These are phyloP conservation scores for Avena atlantica DNA, from an alignment of 176 grass and related monocot species.

Conservation along the genomic window DNA sequence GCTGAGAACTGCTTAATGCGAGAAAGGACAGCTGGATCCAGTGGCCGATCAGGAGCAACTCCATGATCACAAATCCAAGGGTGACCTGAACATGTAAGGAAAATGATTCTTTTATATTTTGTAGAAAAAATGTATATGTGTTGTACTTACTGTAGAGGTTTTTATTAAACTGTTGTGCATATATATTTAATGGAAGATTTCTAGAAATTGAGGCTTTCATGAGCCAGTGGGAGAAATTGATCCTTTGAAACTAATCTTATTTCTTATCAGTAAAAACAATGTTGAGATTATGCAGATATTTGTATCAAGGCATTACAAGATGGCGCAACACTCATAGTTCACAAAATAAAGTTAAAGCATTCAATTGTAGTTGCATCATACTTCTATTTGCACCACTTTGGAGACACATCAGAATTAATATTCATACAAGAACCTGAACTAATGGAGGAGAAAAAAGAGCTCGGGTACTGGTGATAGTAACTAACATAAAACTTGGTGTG, in stretches of 20 bases:
- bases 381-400: neutral
- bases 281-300: neutral
- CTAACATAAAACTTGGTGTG: slow-evolving; percentile 69
- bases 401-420: neutral
- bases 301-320: slow-evolving; percentile 13
- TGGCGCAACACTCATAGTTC: neutral
- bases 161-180: neutral
- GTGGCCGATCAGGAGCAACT: slow-evolving; percentile 73
- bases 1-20: slow-evolving; percentile 83
- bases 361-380: neutral
- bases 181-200: neutral
- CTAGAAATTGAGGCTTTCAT: neutral
- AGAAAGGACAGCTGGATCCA: slow-evolving; percentile 80
- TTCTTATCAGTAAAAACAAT: slow-evolving; percentile 10
- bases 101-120: neutral
- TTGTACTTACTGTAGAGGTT: neutral
- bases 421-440: slow-evolving; percentile 15
- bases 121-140: neutral
- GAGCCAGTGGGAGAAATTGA: neutral
- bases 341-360: neutral
- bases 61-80: slow-evolving; percentile 78
- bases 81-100: slow-evolving; percentile 58
- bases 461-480: slow-evolving; percentile 39
- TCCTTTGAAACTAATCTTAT: slow-evolving; percentile 7
- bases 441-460: slow-evolving; percentile 1